Percentiles rank a stretch among this genome's conserved stretches.
phyloP scores from a whole-genome alignment of 768 basidiomycete genomes.

The Collybia sp. region DNA sequence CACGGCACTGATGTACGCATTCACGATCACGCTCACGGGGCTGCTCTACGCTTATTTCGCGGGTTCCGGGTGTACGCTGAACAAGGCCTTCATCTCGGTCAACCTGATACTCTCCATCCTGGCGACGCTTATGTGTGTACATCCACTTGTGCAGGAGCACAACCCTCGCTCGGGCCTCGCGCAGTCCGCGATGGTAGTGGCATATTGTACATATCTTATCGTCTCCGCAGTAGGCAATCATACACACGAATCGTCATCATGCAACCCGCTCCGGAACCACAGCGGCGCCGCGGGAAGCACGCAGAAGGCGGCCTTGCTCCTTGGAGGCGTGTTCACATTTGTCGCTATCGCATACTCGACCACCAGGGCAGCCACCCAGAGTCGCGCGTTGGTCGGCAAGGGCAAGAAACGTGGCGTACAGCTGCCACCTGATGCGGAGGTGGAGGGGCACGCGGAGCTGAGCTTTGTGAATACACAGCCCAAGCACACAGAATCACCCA shows the following conservation, averaged over 20 bases:
- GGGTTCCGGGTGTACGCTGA: constrained; percentile 79
- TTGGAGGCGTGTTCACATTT: constrained; percentile 96
- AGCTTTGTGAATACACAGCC: constrained; percentile 83
- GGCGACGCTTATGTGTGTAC: constrained; percentile 78
- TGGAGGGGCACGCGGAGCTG: constrained; percentile 58
- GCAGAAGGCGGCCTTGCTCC: constrained; percentile 78
- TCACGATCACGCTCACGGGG: constrained; percentile 80
- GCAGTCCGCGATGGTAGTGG: constrained; percentile 95
- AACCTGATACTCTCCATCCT: constrained; percentile 80
- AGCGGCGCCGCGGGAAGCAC: constrained; percentile 53
- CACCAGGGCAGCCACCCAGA: constrained; percentile 92
- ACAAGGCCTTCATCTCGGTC: constrained; percentile 96
- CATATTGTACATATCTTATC: constrained; percentile 94
- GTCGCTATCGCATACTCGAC: constrained; percentile 98
- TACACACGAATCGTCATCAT: constrained; percentile 62
- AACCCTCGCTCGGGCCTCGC: constrained; percentile 95
- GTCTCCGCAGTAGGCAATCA: constrained; percentile 94
- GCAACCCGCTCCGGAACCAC: constrained; percentile 82
- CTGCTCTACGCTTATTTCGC: constrained; percentile 93
- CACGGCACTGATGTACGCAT: constrained; percentile 84
- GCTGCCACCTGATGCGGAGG: constrained; percentile 49
- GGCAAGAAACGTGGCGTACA: constrained; percentile 62
- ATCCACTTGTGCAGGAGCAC: constrained; percentile 83
- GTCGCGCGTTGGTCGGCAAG: constrained; percentile 80
- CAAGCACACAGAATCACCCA: constrained; percentile 74